These are phyloP conservation scores for Ceratobasidium sp. DNA, from an alignment of 1,284 basidiomycete species.

Conservation along the genomic window DNA sequence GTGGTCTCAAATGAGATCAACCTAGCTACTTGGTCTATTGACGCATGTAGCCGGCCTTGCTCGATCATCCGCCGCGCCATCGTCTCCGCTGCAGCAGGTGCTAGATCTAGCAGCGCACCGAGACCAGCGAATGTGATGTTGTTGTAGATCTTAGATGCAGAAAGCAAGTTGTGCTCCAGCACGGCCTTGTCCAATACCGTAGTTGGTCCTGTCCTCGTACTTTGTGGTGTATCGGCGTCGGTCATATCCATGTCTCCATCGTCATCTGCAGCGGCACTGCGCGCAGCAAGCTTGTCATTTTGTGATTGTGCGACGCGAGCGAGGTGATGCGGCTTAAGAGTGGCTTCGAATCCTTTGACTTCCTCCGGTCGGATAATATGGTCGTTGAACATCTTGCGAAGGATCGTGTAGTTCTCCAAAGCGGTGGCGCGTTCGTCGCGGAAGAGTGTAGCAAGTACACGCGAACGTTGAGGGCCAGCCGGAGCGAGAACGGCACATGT, in stretches of 20 bases:
- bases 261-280: constrained; percentile 68
- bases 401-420: constrained; percentile 87
- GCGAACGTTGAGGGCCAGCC: constrained; percentile 93
- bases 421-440: constrained; percentile 90
- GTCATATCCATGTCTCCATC: constrained; percentile 57
- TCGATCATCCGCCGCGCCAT: constrained; percentile 98
- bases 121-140: constrained; percentile 93
- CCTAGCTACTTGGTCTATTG: constrained; percentile 93
- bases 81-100: constrained; percentile 89
- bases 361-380: constrained; percentile 92
- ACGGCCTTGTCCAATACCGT: constrained; percentile 98
- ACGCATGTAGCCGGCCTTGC: constrained; percentile 89
- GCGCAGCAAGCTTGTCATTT: constrained; percentile 79
- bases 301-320: constrained; percentile 87
- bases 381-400: constrained; percentile 97
- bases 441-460: constrained; percentile 91
- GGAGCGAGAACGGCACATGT: constrained; percentile 97
- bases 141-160: constrained; percentile 94
- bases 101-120: constrained; percentile 85
- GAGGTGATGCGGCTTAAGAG: constrained; percentile 91
- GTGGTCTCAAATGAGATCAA: constrained; percentile 89
- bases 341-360: constrained; percentile 89
- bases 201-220: constrained; percentile 85
- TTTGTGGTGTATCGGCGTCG: constrained; percentile 65
- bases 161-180: constrained; percentile 97